Percentiles rank a stretch among this genome's conserved stretches.
Conservation (phyloP, 164 flowering plant genomes). For the Chloranthus sessilifolius region DNA sequence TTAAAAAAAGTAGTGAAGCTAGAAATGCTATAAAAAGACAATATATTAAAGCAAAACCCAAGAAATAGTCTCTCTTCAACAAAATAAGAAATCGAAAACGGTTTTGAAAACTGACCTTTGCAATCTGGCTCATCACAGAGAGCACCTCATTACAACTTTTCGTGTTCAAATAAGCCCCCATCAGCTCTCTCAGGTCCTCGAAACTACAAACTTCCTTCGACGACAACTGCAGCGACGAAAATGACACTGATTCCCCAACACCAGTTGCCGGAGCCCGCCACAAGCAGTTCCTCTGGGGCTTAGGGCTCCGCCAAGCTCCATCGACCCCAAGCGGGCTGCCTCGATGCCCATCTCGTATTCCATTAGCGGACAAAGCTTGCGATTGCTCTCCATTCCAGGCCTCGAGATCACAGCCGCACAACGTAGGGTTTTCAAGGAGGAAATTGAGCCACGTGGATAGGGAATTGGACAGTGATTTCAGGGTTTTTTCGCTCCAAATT, state of each 20-base stretch:
- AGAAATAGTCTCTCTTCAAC: neutral
- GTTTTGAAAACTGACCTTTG: conserved; percentile 44
- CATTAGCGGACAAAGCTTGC: conserved; percentile 17
- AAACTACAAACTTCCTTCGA: conserved; percentile 79
- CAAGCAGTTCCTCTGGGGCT: conserved; percentile 47
- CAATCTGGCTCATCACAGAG: conserved; percentile 59
- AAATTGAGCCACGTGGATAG: conserved; percentile 87
- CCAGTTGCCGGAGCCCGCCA: conserved; percentile 20
- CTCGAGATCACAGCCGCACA: conserved; percentile 51
- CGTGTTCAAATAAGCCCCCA: conserved; percentile 63
- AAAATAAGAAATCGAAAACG: neutral
- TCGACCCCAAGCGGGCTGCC: conserved; percentile 36
- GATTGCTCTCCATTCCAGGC: conserved; percentile 11
- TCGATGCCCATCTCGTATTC: conserved; percentile 51
- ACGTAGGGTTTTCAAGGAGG: conserved; percentile 60
- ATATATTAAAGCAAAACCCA: neutral
- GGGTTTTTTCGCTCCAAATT: conserved; percentile 45
- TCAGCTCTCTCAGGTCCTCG: conserved; percentile 74
- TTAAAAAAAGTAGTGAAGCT: neutral
- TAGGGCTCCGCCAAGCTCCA: conserved; percentile 58
- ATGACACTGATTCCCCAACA: conserved; percentile 14
- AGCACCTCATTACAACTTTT: conserved; percentile 60
- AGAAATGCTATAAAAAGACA: neutral
- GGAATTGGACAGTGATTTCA: conserved; percentile 55
- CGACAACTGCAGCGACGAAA: conserved; percentile 37